Base-by-base conservation (phyloP, 208 protist genomes). In the Trypanosoma brucei region DNA sequence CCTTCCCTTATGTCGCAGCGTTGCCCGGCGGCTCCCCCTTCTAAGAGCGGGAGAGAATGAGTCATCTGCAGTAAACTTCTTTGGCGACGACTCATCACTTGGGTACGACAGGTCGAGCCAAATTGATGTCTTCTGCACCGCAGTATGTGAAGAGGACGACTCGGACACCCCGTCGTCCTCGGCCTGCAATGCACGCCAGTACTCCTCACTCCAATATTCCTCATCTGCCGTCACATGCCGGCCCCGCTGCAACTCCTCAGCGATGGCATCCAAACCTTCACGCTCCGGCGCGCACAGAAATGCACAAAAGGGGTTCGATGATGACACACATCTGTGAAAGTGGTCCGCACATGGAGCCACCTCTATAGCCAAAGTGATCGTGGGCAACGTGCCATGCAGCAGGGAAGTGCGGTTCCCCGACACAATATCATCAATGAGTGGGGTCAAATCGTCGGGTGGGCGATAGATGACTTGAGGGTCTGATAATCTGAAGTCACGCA, bases 171-270 rank as follows among this genome's bases (percentile, higher is more conserved):
- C 52, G 35, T 48, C 59, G 62, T 57, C 59, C 67, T 51, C 55
- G 40, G 45, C 57, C 68, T 72, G 33, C 55, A 89, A 42, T 8
- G 74, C 54, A 51, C 65, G 59, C 83, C 83, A 89, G 60, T 83
- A 89, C 35, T 84, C 77, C 9, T 74, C 71, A 40, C 82, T 82
- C 79, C 79, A 86, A 51, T 79, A 86, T 9, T 73, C 79, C 62
- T 89, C 76, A 59, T 89, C 83, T 14, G 59, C 65, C 11, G 70
- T 39, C 31, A 31, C 53, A 33, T 44, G 56, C 0, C 1, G 13
- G 35, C 61, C 59, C 3, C 49, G 48, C 36, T 73, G 72, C 35
- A 70, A 58, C 42, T 75, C 58, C 68, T 81, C 74, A 36, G 70
- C 73, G 50, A 79, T 65, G n/a, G 69, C 69, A 9, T 85, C 84